Conservation (phyloP, 139 green algal genomes). For the Dunaliella sp. region DNA sequence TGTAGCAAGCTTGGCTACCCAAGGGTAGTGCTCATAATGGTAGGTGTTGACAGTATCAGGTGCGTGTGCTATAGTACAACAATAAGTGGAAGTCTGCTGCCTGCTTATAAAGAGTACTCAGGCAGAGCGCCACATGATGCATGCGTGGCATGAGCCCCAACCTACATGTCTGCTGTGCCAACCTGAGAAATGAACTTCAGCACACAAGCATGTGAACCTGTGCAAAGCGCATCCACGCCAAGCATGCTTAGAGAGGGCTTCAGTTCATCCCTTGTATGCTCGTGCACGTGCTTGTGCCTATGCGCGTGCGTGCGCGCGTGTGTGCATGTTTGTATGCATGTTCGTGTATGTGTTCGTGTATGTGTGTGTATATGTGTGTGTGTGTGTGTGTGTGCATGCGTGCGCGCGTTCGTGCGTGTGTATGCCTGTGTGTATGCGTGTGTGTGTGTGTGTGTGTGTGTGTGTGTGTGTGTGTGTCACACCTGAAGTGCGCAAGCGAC, state of each 20-base stretch:
- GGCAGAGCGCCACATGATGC: no score
- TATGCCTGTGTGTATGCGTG: constrained; percentile 11
- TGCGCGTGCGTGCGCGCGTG: constrained; percentile 13
- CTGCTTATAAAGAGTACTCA: not conserved
- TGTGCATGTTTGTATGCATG: not conserved
- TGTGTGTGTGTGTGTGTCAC: not conserved
- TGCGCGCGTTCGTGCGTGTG: constrained; percentile 1
- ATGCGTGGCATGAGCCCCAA: no score
- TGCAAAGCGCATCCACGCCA: no score
- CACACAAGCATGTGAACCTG: constrained; percentile 2
- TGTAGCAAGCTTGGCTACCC: not conserved
- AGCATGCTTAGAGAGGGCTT: no score
- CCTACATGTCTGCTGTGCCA: no score
- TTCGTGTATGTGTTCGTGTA: not conserved
- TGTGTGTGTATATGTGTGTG: constrained; percentile 2
- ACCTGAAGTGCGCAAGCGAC: constrained; percentile 20
- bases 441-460: constrained; percentile 8
- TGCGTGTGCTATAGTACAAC: not conserved
- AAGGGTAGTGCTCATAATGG: not conserved
- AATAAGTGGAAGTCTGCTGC: not conserved
- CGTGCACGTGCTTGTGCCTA: constrained; percentile 6
- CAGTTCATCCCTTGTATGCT: no score
- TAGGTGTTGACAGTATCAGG: not conserved
- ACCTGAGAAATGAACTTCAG: no score
- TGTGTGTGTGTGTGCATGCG: constrained; percentile 7